phyloP scores from a whole-genome alignment of 768 basidiomycete species.

The Suillus discolor region DNA sequence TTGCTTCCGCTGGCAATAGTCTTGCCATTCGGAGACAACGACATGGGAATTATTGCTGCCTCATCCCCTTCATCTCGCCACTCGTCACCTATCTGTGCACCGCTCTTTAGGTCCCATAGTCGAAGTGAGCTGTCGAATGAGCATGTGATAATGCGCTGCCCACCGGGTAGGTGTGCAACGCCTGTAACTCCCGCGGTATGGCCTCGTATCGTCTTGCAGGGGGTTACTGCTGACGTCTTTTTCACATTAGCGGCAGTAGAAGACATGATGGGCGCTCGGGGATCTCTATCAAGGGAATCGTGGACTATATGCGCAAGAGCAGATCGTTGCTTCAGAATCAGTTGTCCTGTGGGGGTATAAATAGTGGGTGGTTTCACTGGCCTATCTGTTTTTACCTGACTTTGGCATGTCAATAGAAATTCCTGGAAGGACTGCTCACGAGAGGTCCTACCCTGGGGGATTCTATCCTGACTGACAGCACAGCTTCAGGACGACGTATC shows the following conservation, averaged over 20 bases:
- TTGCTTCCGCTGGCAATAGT: neutral
- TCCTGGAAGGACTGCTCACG: neutral
- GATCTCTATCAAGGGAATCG: neutral
- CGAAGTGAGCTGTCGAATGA: neutral
- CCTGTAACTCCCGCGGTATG: fast-evolving
- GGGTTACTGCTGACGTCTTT: neutral
- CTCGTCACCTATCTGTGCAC: neutral
- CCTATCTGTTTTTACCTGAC: neutral
- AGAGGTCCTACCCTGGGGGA: neutral
- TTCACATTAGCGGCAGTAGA: too few species aligned
- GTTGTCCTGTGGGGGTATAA: neutral
- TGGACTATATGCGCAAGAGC: neutral
- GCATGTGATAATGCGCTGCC: constrained; percentile 1
- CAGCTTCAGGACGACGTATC: neutral
- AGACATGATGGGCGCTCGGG: neutral
- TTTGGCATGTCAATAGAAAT: neutral
- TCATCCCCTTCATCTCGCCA: neutral
- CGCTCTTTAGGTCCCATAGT: neutral
- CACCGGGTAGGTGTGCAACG: neutral
- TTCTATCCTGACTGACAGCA: neutral
- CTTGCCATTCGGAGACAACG: neutral
- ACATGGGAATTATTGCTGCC: neutral
- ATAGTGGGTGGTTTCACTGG: neutral
- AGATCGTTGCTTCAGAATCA: neutral
- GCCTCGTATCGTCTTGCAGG: neutral